These are phyloP conservation scores for Corymbia maculata DNA, from an alignment of 345 rosid species.

Conservation along the genomic window DNA sequence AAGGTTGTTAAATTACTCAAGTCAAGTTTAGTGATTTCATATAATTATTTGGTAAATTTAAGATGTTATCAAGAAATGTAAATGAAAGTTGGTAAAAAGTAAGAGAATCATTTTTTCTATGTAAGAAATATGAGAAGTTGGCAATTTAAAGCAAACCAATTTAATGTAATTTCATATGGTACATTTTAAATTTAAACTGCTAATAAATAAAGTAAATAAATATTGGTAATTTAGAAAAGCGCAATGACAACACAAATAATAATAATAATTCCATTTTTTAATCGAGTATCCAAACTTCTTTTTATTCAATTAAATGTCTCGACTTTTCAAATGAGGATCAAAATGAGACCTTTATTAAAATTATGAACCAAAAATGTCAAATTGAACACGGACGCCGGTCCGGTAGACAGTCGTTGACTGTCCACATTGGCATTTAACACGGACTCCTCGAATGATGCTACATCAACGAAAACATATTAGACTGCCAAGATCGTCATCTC, in stretches of 20 bases:
- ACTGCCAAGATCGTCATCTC: background rate
- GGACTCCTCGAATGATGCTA: background rate
- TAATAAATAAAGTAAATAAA: too few species aligned
- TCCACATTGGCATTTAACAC: background rate
- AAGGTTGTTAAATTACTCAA: background rate
- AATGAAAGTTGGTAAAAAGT: background rate
- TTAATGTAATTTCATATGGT: background rate
- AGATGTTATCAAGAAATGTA: background rate
- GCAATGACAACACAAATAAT: background rate
- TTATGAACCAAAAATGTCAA: background rate
- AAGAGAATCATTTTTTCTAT: background rate
- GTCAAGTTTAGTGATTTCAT: background rate
- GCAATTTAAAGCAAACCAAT: background rate
- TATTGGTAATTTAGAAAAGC: background rate
- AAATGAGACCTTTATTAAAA: background rate
- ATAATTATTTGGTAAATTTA: too few species aligned
- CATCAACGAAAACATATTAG: background rate
- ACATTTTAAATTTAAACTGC: background rate
- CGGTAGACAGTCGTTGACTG: background rate
- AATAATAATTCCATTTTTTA: background rate
- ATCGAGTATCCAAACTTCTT: background rate
- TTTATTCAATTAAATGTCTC: background rate
- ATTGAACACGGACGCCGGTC: background rate
- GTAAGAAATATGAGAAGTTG: too few species aligned
- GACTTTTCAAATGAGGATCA: background rate